Base-by-base conservation (phyloP, 352 stramenopile species). In the Thraustochytrium striatum region DNA sequence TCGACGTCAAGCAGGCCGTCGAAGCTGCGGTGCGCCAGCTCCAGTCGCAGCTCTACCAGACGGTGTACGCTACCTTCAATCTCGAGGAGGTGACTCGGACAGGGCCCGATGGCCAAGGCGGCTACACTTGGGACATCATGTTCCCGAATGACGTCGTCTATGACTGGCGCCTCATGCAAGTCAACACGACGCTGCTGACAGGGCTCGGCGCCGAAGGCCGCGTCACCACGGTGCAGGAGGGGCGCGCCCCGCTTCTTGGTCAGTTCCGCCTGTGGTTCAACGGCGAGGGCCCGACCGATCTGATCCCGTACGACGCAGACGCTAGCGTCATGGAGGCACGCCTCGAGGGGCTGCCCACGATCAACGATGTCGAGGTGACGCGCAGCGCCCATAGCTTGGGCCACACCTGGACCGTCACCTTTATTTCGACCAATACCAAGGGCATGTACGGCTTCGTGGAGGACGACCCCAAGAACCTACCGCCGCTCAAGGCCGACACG, bases 261-360 rank as follows among this genome's bases (percentile, higher is more conserved):
- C 35, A 25, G 16, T 82, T 82, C 57, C 7, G 33, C 0, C 57
- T 82, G 11, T 81, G 38, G 39, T 81, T 82, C 21, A 52, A 62
- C 13, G 57, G 57, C 11, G 21, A 35, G 9, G 73, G 73, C 8
- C 73, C 73, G 1, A 72, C 28, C 8, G 16, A 35, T 58, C 47
- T 38, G 5, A 38, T 82, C 9, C 36, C 13, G 19, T 82, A 33
- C 39, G 50, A 78, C 43, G 73, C 44, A 1, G 88, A 81, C 7
- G 85, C 86, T 30, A 83, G 78, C 1, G 82, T 83, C 21, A 85
- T 96, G 75, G 90, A 94, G 78, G 83, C 86, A 0, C 86, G 88
- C 0, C 84, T 97, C 0, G 88, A 97, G 72, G 81, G 89, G 0
- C 58, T 97, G 9, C 83, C 89, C 1, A 93, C 90, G 0, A 70